Conservation (phyloP, 1,139 yeast genomes). For the Yamadazyma atmosphaerica region DNA sequence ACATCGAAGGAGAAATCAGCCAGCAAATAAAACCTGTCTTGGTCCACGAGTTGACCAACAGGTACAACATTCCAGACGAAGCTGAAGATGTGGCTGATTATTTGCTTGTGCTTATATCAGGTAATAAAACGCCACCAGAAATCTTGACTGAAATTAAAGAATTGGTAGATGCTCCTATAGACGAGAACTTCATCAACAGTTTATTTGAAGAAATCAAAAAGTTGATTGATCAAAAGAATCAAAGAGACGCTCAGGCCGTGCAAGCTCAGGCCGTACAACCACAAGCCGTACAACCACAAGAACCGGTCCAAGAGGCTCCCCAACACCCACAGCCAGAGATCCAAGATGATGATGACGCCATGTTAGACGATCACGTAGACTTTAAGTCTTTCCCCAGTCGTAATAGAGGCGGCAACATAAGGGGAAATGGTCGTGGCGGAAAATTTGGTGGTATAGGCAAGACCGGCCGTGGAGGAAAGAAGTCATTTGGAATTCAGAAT, state of each 20-base stretch:
- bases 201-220: slow-evolving; percentile 58
- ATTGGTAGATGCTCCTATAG: slow-evolving; percentile 64
- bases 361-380: slow-evolving; percentile 17
- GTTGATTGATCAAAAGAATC: slow-evolving; percentile 21
- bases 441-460: slow-evolving; percentile 16
- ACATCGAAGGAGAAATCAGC: slow-evolving; percentile 46
- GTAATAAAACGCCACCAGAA: slow-evolving; percentile 64
- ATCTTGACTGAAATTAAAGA: slow-evolving; percentile 65
- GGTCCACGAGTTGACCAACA: slow-evolving; percentile 36
- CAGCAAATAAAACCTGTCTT: slow-evolving; percentile 35
- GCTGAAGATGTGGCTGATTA: slow-evolving; percentile 80
- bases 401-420: slow-evolving; percentile 4
- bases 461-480: slow-evolving; percentile 15
- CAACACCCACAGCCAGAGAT: background rate
- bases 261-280: slow-evolving; percentile 11
- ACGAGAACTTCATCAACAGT: slow-evolving; percentile 46
- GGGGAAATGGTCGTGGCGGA: slow-evolving; percentile 1
- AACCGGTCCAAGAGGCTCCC: slow-evolving; percentile 10
- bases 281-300: slow-evolving; percentile 19
- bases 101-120: slow-evolving; percentile 69
- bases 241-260: slow-evolving; percentile 12
- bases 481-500: slow-evolving; percentile 35
- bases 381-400: slow-evolving; percentile 14
- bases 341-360: slow-evolving; percentile 12
- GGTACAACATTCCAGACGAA: slow-evolving; percentile 53